A percentile compares a stretch with the other conserved stretches of the same genome.
Evolutionary conservation across 495 filamentous ascomycete genomes (phyloP).

Genomic region (Hypoxylon lienhwacheense): DNA sequence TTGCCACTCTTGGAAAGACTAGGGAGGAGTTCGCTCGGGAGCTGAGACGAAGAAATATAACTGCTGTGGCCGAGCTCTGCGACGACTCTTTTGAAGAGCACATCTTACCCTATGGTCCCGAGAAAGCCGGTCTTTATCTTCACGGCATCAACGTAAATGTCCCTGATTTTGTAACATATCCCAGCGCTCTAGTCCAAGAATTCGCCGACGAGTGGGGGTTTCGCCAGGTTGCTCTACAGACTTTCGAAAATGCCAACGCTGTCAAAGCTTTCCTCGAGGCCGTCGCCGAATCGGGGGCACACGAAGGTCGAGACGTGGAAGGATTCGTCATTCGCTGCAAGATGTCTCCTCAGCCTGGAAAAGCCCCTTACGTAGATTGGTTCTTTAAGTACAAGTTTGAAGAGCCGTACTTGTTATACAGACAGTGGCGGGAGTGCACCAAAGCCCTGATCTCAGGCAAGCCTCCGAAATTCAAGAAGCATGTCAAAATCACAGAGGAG

Average conservation of each 20-base stretch:
- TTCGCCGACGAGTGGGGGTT: slow-evolving; percentile 96
- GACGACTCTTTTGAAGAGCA: slow-evolving; percentile 97
- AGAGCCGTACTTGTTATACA: slow-evolving; percentile 96
- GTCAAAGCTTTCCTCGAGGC: slow-evolving; percentile 80
- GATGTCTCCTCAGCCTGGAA: slow-evolving; percentile 45
- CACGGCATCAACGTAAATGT: slow-evolving; percentile 96
- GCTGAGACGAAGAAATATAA: slow-evolving; percentile 78
- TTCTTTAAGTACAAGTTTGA: slow-evolving; percentile 99
- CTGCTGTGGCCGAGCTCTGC: slow-evolving; percentile 94
- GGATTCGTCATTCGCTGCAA: slow-evolving; percentile 96
- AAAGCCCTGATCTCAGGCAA: slow-evolving; percentile 82
- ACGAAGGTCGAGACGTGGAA: slow-evolving; percentile 88
- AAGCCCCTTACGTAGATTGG: slow-evolving; percentile 72
- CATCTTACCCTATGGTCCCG: slow-evolving; percentile 84
- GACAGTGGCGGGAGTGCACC: slow-evolving; percentile 97
- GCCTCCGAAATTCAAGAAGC: slow-evolving; percentile 77
- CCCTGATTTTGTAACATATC: slow-evolving; percentile 83
- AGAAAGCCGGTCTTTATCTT: slow-evolving; percentile 86
- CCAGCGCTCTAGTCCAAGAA: slow-evolving; percentile 73
- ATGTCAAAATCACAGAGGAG: slow-evolving; percentile 84
- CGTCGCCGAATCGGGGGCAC: slow-evolving; percentile 81
- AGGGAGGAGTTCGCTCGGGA: slow-evolving; percentile 72
- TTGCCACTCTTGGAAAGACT: slow-evolving; percentile 72
- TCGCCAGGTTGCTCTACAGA: slow-evolving; percentile 78
- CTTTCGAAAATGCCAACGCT: slow-evolving; percentile 69